Evolutionary conservation across 2,329 filamentous ascomycete genomes (phyloP), one percentile per base, ranked within the genome.

Genomic region (Diaporthe eres): DNA sequence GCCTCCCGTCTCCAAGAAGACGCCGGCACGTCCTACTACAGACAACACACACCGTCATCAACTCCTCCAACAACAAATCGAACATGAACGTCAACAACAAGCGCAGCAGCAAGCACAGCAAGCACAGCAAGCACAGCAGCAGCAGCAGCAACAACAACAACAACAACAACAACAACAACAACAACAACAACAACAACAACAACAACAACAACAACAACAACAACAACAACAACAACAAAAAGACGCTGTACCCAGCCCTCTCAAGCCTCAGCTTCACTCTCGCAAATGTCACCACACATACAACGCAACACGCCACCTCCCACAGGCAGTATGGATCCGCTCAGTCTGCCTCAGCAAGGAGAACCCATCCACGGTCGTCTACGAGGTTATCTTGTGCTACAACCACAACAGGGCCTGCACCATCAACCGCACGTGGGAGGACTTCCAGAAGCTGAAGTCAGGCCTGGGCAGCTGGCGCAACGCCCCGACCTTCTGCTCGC

Each of bases 331-430:
- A 13, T 80, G 78, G 77, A 79, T 82, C 25, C 76, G 75, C 22
- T 74, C 79, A 15, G 73, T 77, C 25, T 44, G 67, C 47, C 34
- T 57, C 31, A 39, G n/a, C 70, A 68, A 68, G 34, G 51, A 70
- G 60, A 72, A 42, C 37, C 72, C 77, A 13, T 51, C 77, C 34
- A 58, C 68, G 17, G 74, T 72, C 19, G 42, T 78, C 39, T 80
- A 81, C 76, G 75, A 79, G 55, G 78, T 84, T n/a, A 76, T 79
- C 37, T 81, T 83, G 12, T 80, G 78, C 76, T 83, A 82, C 77
- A 34, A 75, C 17, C 77, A 79, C 74, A 82, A 83, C 80, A 79
- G 82, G n/a, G 81, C 82, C 22, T 83, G 82, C 79, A 80, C 77
- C 39, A 78, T 83, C 63, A 79, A 78, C 76, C 81, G 82, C 44